Conservation (phyloP, 1,284 basidiomycete species). For the Leccinum subspadiceum region DNA sequence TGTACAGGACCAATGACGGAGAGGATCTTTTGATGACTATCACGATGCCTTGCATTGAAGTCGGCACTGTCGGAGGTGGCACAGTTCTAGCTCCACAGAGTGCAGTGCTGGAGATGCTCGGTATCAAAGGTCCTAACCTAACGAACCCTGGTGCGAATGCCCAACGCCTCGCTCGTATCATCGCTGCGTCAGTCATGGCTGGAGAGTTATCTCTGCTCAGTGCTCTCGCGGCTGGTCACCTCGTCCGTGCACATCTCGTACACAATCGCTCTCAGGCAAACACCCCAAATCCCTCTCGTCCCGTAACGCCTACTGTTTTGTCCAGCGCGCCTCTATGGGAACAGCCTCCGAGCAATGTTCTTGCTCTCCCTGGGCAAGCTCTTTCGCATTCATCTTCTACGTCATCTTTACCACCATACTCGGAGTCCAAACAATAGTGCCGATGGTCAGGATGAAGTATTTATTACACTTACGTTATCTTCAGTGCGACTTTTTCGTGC, state of each 20-base stretch:
- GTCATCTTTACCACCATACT: constrained; percentile 31
- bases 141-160: constrained; percentile 85
- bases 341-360: constrained; percentile 14
- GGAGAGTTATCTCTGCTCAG: constrained; percentile 88
- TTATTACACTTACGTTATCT: constrained; percentile 25
- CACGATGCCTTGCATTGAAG: constrained; percentile 95
- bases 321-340: constrained; percentile 23
- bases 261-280: constrained; percentile 74
- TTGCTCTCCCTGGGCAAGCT: constrained; percentile 2
- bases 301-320: constrained; percentile 55
- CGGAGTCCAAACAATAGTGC: constrained; percentile 27
- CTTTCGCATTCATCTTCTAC: constrained; percentile 33
- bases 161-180: constrained; percentile 81
- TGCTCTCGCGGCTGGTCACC: constrained; percentile 88
- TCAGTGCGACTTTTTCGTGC: constrained; percentile 12
- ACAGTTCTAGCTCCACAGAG: constrained; percentile 88
- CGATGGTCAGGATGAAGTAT: constrained; percentile 11
- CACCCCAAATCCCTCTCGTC: constrained; percentile 63
- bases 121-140: constrained; percentile 82
- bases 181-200: constrained; percentile 91
- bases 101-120: constrained; percentile 91
- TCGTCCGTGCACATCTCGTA: constrained; percentile 87
- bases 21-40: constrained; percentile 90
- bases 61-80: constrained; percentile 95
- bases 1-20: constrained; percentile 75